A percentile compares a stretch with the other conserved stretches of the same genome.
Evolutionary conservation across 495 filamentous ascomycete species (phyloP).

Genomic region (Podospora tetraspora): DNA sequence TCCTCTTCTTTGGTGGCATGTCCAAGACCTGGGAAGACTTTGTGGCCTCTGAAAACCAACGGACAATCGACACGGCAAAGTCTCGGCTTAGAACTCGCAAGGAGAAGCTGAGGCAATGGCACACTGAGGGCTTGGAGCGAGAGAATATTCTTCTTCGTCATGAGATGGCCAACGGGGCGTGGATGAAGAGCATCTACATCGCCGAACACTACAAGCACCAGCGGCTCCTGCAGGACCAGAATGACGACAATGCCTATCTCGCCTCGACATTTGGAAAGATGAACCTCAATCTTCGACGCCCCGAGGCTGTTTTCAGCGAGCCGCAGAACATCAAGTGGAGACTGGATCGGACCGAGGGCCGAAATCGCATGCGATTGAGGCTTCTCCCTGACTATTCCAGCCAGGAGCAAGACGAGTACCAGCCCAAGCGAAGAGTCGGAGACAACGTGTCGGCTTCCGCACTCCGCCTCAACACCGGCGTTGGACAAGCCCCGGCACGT

Average conservation of each 20-base stretch:
- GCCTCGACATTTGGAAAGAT: constrained; percentile 67
- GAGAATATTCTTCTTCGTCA: constrained; percentile 72
- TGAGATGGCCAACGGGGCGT: constrained; percentile 76
- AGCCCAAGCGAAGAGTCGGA: constrained; percentile 67
- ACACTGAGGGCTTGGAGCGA: constrained; percentile 54
- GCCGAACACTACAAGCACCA: constrained; percentile 91
- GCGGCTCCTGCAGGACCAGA: constrained; percentile 79
- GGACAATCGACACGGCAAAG: constrained; percentile 65
- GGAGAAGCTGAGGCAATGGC: constrained; percentile 77
- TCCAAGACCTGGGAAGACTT: constrained; percentile 81
- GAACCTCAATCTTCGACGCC: constrained; percentile 64
- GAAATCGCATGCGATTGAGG: constrained; percentile 88
- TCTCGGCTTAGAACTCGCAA: constrained; percentile 64
- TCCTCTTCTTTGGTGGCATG: constrained; percentile 70
- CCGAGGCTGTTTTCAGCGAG: constrained; percentile 72
- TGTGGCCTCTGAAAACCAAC: constrained; percentile 69
- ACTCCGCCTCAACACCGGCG: constrained; percentile 41
- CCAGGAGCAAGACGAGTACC: constrained; percentile 66
- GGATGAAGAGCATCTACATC: constrained; percentile 90
- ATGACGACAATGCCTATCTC: constrained; percentile 76
- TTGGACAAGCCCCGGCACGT: constrained; percentile 16
- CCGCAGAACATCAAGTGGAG: constrained; percentile 68
- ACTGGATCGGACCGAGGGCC: constrained; percentile 89
- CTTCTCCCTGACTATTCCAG: constrained; percentile 68
- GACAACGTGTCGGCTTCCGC: constrained; percentile 21